phyloP scores from a whole-genome alignment of 148 eudicot genomes.

The Arbutus unedo region DNA sequence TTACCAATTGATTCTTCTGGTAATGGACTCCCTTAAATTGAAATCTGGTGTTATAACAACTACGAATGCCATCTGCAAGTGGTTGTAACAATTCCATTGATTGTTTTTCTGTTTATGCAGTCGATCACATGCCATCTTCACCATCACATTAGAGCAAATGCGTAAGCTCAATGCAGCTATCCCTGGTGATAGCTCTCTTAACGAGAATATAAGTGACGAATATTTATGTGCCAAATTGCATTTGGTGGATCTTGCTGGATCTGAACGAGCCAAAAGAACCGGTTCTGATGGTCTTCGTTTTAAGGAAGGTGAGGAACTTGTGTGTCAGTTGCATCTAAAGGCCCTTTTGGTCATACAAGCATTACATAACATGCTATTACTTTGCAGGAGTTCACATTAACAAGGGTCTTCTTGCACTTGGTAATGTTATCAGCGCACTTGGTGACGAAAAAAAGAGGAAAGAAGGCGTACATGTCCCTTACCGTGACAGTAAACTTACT shows the following conservation, averaged over 20 bases:
- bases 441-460: constrained; percentile 98
- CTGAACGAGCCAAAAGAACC: constrained; percentile 96
- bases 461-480: constrained; percentile 94
- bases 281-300: constrained; percentile 99
- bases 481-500: constrained; percentile 98
- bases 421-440: constrained; percentile 95
- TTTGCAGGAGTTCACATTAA: constrained; percentile 92
- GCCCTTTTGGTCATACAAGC: constrained; percentile 17
- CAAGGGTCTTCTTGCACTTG: constrained; percentile 98
- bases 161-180: constrained; percentile 47
- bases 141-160: constrained; percentile 95
- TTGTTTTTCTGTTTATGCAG: constrained; percentile 37
- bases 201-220: constrained; percentile 73
- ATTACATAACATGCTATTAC: constrained; percentile 3
- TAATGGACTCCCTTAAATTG: background rate
- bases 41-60: background rate
- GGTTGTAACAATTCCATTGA: background rate
- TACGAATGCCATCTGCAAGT: background rate
- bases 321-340: constrained; percentile 8
- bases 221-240: constrained; percentile 96
- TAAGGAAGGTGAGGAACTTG: constrained; percentile 67
- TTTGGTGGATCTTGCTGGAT: constrained; percentile 98
- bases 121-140: constrained; percentile 99
- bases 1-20: background rate
- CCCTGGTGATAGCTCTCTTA: constrained; percentile 44